phyloP scores from a whole-genome alignment of 108 stramenopile species.

The Chaetoceros tenuissimus region DNA sequence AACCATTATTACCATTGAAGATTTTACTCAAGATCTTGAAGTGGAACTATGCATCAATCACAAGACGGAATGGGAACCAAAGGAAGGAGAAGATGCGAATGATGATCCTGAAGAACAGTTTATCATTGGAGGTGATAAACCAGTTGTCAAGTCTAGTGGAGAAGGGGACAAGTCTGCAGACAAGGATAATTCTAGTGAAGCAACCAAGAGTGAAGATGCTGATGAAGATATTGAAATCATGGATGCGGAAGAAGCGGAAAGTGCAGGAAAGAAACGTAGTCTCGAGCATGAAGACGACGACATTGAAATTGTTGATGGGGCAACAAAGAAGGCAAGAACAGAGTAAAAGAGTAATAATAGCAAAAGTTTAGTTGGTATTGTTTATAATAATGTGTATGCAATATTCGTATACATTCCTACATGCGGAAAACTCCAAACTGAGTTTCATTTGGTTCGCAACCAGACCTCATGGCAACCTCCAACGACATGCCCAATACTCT shows the following conservation, averaged over 20 bases:
- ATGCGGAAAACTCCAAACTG: slow-evolving; percentile 54
- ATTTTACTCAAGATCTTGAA: slow-evolving; percentile 86
- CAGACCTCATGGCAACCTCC: slow-evolving; percentile 42
- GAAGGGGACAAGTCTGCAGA: neutral
- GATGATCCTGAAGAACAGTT: slow-evolving; percentile 51
- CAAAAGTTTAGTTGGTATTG: neutral
- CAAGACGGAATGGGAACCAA: slow-evolving; percentile 38
- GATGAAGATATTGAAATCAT: neutral
- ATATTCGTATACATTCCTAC: no score
- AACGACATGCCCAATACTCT: slow-evolving; percentile 80
- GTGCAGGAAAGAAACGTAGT: neutral
- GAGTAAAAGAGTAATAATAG: neutral
- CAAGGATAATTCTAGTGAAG: neutral
- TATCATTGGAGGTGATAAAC: slow-evolving; percentile 51
- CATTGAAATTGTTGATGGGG: slow-evolving; percentile 15
- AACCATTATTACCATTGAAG: slow-evolving; percentile 71
- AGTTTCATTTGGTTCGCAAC: slow-evolving; percentile 44
- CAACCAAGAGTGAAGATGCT: neutral
- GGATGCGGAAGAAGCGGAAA: slow-evolving; percentile 1
- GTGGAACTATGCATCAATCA: slow-evolving; percentile 67
- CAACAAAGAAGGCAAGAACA: neutral
- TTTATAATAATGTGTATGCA: no score
- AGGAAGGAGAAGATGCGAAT: slow-evolving; percentile 22
- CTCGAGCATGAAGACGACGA: slow-evolving; percentile 14
- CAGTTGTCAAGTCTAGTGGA: slow-evolving; percentile 7